phyloP scores from a whole-genome alignment of 2,329 filamentous ascomycete species.

The Fusarium vanettenii region DNA sequence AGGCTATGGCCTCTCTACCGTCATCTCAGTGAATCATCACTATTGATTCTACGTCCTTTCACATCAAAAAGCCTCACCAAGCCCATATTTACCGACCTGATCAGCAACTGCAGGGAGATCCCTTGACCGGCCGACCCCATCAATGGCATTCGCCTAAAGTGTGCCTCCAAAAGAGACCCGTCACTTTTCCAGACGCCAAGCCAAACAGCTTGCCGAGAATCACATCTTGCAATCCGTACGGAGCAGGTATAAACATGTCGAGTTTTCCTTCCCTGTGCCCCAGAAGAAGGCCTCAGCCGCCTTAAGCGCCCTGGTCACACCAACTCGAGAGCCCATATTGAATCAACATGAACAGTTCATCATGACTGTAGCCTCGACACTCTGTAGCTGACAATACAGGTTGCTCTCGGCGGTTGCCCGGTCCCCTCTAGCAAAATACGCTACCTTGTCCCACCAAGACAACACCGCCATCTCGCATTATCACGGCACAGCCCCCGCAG shows the following conservation, averaged over 20 bases:
- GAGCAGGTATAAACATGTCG: background rate
- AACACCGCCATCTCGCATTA: background rate
- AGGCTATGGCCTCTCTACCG: background rate
- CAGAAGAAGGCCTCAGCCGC: constrained; percentile 7
- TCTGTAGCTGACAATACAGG: background rate
- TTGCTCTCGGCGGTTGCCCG: background rate
- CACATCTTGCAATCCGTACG: background rate
- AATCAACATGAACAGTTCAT: constrained; percentile 5
- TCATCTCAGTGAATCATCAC: background rate
- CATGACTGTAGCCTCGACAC: background rate
- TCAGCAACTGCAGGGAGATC: background rate
- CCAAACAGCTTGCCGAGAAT: background rate
- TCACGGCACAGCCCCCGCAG: background rate
- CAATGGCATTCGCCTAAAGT: constrained; percentile 10
- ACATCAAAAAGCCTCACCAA: background rate
- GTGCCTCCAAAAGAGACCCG: constrained; percentile 6
- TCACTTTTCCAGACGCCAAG: constrained; percentile 17
- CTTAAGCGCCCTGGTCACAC: constrained; percentile 18
- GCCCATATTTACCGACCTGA: background rate
- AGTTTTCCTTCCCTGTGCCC: background rate
- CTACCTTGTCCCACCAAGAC: background rate
- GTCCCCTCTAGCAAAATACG: background rate
- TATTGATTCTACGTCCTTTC: background rate
- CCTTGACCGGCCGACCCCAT: background rate
- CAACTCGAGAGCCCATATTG: background rate